phyloP scores from a whole-genome alignment of 306 rosid genomes.

The Oxytropis ochrocephala region DNA sequence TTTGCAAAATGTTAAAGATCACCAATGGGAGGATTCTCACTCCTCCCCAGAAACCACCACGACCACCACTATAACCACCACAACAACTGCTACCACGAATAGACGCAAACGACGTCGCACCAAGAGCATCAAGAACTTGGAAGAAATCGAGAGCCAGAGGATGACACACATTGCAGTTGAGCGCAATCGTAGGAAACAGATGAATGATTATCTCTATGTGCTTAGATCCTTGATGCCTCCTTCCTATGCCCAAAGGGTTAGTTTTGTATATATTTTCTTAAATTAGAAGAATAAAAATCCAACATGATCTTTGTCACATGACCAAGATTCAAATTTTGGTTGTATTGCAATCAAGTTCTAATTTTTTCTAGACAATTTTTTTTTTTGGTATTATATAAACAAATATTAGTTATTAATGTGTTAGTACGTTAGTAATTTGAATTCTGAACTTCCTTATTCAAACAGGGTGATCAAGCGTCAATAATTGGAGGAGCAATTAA shows the following conservation, averaged over 20 bases:
- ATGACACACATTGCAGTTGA: conserved; percentile 94
- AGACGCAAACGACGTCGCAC: conserved; percentile 58
- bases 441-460: neutral
- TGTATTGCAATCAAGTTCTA: too few species aligned
- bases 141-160: conserved; percentile 77
- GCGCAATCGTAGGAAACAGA: conserved; percentile 82
- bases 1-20: conserved; percentile 20
- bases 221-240: conserved; percentile 81
- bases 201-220: conserved; percentile 75
- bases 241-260: conserved; percentile 77
- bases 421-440: too few species aligned
- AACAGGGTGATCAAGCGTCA: conserved; percentile 93
- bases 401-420: too few species aligned
- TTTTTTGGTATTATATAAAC: too few species aligned
- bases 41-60: conserved; percentile 22
- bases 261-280: neutral
- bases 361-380: too few species aligned
- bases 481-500: conserved; percentile 90
- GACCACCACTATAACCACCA: too few species aligned
- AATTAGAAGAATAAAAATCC: too few species aligned
- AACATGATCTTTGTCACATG: too few species aligned
- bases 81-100: neutral
- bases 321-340: too few species aligned
- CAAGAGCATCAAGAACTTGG: conserved; percentile 50
- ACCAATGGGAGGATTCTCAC: conserved; percentile 31